phyloP scores from a whole-genome alignment of 441 rosid genomes.

The Iberis amara region DNA sequence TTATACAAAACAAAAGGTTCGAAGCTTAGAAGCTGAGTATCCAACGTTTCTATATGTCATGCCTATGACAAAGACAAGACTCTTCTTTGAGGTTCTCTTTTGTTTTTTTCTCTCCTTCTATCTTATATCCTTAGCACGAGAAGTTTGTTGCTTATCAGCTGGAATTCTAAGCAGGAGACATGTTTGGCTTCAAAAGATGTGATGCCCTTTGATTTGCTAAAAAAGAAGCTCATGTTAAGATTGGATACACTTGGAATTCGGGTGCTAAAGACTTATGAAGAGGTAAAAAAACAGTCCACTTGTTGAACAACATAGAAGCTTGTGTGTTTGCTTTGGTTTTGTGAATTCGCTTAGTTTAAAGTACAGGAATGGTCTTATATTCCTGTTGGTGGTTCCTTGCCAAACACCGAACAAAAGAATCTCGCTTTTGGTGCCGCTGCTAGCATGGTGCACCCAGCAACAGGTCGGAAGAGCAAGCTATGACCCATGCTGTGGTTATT shows the following conservation, averaged over 20 bases:
- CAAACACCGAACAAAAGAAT: slow-evolving; percentile 84
- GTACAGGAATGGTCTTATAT: slow-evolving; percentile 95
- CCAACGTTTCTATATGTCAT: slow-evolving; percentile 89
- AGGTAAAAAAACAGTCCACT: slow-evolving; percentile 39
- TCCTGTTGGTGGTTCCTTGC: slow-evolving; percentile 95
- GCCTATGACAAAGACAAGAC: slow-evolving; percentile 79
- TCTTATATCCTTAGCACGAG: neutral
- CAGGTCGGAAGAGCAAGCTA: slow-evolving; percentile 41
- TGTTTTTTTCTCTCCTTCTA: neutral
- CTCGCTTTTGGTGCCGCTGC: slow-evolving; percentile 99
- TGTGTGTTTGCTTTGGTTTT: neutral
- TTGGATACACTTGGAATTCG: slow-evolving; percentile 69
- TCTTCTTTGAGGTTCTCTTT: slow-evolving; percentile 82
- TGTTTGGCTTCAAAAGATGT: slow-evolving; percentile 93
- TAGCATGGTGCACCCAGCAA: slow-evolving; percentile 97
- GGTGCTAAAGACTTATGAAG: slow-evolving; percentile 68
- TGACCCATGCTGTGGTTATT: slow-evolving; percentile 1
- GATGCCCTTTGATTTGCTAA: slow-evolving; percentile 76
- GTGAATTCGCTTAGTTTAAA: slow-evolving; percentile 5
- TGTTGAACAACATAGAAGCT: neutral
- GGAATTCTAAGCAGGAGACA: slow-evolving; percentile 64
- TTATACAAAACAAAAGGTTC: slow-evolving; percentile 45
- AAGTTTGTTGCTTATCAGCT: slow-evolving; percentile 22
- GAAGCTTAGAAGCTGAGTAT: slow-evolving; percentile 55
- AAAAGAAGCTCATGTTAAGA: slow-evolving; percentile 70